Percentiles rank a stretch among this genome's conserved stretches.
Conservation (phyloP, 805 yeast genomes). For the Saccharomycopsis sp. region DNA sequence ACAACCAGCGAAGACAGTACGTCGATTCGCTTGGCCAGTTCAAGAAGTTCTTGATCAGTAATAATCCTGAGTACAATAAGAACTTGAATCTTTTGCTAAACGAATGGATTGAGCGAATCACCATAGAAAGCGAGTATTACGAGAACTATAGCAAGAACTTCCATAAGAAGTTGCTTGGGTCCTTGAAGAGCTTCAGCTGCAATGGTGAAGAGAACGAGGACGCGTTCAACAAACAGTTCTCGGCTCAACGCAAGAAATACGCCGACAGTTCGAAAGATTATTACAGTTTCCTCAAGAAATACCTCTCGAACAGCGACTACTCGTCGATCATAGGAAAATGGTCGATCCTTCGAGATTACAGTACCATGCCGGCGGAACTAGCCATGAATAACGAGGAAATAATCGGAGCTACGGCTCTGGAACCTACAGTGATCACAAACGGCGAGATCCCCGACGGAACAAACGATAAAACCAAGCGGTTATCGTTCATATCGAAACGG, state of each 20-base stretch:
- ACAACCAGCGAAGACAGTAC: constrained; percentile 8
- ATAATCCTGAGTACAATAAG: constrained; percentile 5
- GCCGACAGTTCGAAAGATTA: constrained; percentile 15
- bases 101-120: constrained; percentile 7
- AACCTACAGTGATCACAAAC: constrained; percentile 3
- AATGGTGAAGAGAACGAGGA: constrained; percentile 1
- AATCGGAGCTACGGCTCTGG: too few species aligned
- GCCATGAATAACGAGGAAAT: background rate
- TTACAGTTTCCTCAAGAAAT: constrained; percentile 17
- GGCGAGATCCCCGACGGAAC: background rate
- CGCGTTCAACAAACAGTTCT: constrained; percentile 4
- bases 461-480: background rate
- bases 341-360: background rate
- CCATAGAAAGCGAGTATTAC: constrained; percentile 4
- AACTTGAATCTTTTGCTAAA: constrained; percentile 4
- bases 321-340: background rate
- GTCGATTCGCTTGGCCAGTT: constrained; percentile 10
- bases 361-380: background rate
- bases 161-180: constrained; percentile 2
- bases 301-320: constrained; percentile 8
- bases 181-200: constrained; percentile 2
- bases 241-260: constrained; percentile 8
- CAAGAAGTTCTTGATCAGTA: constrained; percentile 16
- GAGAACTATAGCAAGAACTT: constrained; percentile 8
- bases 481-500: constrained; percentile 11